Evolutionary conservation across 805 yeast species (phyloP), one percentile per base, ranked within the genome.

Genomic region (Sugiyamaella qingdaonensis): DNA sequence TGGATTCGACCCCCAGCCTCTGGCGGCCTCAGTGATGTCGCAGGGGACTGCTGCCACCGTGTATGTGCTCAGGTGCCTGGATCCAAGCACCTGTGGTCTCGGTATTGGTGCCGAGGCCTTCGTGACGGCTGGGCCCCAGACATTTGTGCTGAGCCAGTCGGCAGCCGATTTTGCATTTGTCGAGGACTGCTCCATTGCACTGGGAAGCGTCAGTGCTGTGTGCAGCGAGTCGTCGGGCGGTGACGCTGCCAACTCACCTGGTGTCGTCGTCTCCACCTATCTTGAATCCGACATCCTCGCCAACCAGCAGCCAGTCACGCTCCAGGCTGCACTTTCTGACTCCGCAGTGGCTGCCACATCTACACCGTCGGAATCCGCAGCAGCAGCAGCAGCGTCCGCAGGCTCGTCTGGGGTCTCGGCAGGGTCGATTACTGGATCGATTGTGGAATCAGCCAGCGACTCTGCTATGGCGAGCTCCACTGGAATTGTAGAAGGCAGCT

Each of bases 91-190:
- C 24, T 39, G 43, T 39, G 43, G 43, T 3, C 14, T 39, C 13
- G 43, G 24, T 21, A 19, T 16, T 5, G n/a, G 16, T 9, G 37
- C n/a, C n/a, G 4, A 7, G 14, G 43, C 21, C 24, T 11, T 16
- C 24, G 24, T 39, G 24, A 39, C 43, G 4, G 43, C 43, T 39
- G 43, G 43, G 5, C 43, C 43, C 24, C 43, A 39, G 43, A 39
- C 43, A n/a, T 16, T 39, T 5, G 43, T 19, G 8, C 4, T 14
- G 43, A 16, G 24, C 19, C 24, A 39, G 19, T 16, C 43, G 13
- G 16, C 13, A 16, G 21, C 16, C 14, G 43, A 16, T 16, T 39
- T 39, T 11, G 43, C 11, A 14, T 39, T 16, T 5, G 43, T 16
- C 2, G 43, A 39, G 10, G 43, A n/a, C 13, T 39, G 43, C 21